These are phyloP conservation scores for Tulasnella sp. DNA, from an alignment of 768 basidiomycete species.

Conservation along the genomic window DNA sequence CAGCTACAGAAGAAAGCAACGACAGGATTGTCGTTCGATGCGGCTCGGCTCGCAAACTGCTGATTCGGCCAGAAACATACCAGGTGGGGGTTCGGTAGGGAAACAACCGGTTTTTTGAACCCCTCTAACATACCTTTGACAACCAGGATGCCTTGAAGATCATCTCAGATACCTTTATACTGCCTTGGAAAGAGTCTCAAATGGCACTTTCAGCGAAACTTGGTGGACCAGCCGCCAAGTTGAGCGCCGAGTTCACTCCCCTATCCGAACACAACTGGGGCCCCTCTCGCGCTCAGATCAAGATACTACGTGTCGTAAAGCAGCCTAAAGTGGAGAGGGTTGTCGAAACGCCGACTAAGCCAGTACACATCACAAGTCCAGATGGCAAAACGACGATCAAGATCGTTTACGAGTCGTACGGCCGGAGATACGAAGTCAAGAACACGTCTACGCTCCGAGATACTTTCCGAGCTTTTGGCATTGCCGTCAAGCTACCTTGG, in stretches of 20 bases:
- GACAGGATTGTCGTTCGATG: background rate
- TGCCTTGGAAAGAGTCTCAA: background rate
- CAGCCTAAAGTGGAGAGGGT: background rate
- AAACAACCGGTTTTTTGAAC: background rate
- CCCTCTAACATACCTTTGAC: background rate
- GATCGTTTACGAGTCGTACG: background rate
- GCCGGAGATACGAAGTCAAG: background rate
- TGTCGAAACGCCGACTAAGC: background rate
- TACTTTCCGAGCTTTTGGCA: background rate
- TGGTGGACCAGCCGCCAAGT: background rate
- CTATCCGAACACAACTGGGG: background rate
- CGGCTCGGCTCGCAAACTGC: background rate
- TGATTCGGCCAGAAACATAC: background rate
- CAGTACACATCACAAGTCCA: too few species aligned
- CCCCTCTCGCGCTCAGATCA: background rate
- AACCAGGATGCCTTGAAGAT: background rate
- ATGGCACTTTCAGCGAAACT: background rate
- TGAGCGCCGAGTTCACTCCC: background rate
- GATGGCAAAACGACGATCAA: background rate
- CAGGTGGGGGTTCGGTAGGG: background rate
- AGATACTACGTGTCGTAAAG: background rate
- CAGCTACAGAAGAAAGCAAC: background rate
- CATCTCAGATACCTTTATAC: background rate
- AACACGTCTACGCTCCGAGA: background rate
- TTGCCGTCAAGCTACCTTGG: background rate